These are phyloP conservation scores for Pleurotus ostreatus DNA, from an alignment of 768 basidiomycete genomes.

Conservation along the genomic window DNA sequence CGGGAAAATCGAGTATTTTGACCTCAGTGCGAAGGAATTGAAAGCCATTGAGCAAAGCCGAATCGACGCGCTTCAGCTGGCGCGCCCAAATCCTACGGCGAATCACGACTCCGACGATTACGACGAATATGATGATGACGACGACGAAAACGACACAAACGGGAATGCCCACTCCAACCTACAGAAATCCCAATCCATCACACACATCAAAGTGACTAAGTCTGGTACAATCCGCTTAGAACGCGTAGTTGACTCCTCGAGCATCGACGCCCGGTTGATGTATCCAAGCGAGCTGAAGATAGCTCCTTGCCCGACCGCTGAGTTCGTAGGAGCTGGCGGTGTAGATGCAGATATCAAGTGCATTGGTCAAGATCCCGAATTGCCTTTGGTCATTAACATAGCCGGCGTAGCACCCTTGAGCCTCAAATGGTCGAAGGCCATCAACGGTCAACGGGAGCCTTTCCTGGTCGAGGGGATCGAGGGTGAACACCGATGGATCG, in stretches of 20 bases:
- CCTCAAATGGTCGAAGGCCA: constrained; percentile 70
- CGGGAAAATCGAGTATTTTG: constrained; percentile 43
- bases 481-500: constrained; percentile 33
- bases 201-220: constrained; percentile 66
- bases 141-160: constrained; percentile 31
- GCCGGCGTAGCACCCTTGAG: constrained; percentile 74
- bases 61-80: constrained; percentile 44
- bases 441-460: constrained; percentile 62
- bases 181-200: constrained; percentile 71
- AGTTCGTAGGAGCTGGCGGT: constrained; percentile 49
- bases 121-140: constrained; percentile 64
- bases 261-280: constrained; percentile 70
- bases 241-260: constrained; percentile 61
- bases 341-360: constrained; percentile 52
- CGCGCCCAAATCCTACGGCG: constrained; percentile 30
- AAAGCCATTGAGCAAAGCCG: constrained; percentile 62
- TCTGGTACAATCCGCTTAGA: constrained; percentile 77
- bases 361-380: constrained; percentile 56
- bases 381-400: constrained; percentile 60
- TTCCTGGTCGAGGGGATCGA: constrained; percentile 86
- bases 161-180: constrained; percentile 34
- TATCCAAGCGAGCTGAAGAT: constrained; percentile 61
- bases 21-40: constrained; percentile 60
- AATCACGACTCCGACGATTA: constrained; percentile 41
- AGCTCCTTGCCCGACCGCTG: constrained; percentile 79